These are phyloP conservation scores for Stagonosporopsis rhizophila DNA, from an alignment of 2,329 filamentous ascomycete species.

Conservation along the genomic window DNA sequence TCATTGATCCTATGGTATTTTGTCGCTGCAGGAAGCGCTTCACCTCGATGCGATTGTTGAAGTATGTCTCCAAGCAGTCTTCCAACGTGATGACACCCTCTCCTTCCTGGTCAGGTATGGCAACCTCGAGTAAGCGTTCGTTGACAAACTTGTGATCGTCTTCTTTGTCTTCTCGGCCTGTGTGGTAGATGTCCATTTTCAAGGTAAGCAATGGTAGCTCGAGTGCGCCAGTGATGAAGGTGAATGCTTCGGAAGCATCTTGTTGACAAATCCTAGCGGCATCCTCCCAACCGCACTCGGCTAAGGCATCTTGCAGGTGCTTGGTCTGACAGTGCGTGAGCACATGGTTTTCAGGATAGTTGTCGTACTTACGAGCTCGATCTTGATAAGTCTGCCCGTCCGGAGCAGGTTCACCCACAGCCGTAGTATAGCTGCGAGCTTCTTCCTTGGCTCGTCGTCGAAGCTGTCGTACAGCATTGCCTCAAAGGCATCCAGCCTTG, in stretches of 20 bases:
- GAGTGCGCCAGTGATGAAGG: constrained; percentile 89
- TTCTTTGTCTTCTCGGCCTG: constrained; percentile 79
- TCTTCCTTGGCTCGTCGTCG: constrained; percentile 73
- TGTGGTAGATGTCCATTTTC: constrained; percentile 94
- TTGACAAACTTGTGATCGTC: constrained; percentile 96
- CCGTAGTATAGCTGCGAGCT: constrained; percentile 77
- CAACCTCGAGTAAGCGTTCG: constrained; percentile 87
- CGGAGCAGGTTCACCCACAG: constrained; percentile 94
- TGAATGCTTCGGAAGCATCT: constrained; percentile 94
- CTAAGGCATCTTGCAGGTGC: constrained; percentile 80
- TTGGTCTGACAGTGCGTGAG: constrained; percentile 66
- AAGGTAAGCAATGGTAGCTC: constrained; percentile 86
- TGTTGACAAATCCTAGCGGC: constrained; percentile 82
- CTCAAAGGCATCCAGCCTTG: constrained; percentile 87
- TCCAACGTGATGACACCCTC: constrained; percentile 79
- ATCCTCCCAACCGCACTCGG: constrained; percentile 87
- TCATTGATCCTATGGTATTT: constrained; percentile 63
- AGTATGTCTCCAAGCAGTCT: constrained; percentile 91
- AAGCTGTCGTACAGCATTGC: constrained; percentile 86
- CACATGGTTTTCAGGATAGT: not conserved
- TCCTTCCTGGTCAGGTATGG: constrained; percentile 76
- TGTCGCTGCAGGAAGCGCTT: constrained; percentile 73
- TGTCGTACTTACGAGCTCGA: constrained; percentile 71
- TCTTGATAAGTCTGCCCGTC: constrained; percentile 82
- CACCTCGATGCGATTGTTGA: constrained; percentile 92